Conservation (phyloP, 768 basidiomycete genomes). For the Fibroporia radiculosa region DNA sequence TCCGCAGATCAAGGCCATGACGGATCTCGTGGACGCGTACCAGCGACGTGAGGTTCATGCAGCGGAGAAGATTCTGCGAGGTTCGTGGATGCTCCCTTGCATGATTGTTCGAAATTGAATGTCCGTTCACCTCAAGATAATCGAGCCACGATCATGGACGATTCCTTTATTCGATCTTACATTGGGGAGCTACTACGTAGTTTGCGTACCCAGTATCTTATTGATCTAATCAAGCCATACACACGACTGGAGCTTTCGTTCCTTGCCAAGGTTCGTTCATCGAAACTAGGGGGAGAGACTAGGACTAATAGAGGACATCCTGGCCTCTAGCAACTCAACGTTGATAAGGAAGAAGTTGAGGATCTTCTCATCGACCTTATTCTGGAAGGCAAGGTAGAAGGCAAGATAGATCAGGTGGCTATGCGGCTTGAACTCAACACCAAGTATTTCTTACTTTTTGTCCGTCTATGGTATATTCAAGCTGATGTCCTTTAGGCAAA, state of each 20-base stretch:
- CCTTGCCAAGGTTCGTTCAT: slow-evolving; percentile 67
- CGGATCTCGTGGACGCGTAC: slow-evolving; percentile 93
- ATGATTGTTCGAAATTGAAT: background rate
- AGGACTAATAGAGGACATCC: background rate
- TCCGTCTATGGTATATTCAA: too few species aligned
- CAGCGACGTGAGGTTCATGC: slow-evolving; percentile 93
- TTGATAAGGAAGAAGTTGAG: slow-evolving; percentile 87
- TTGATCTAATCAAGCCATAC: slow-evolving; percentile 97
- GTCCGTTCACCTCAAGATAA: slow-evolving; percentile 53
- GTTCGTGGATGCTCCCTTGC: slow-evolving; percentile 29
- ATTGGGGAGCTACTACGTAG: slow-evolving; percentile 95
- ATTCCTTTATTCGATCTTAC: slow-evolving; percentile 89
- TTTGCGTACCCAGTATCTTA: slow-evolving; percentile 91
- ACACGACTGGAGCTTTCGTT: slow-evolving; percentile 89
- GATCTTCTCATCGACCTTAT: slow-evolving; percentile 91
- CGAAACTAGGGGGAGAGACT: background rate
- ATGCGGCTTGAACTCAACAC: slow-evolving; percentile 88
- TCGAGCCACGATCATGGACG: slow-evolving; percentile 91
- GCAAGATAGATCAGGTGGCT: slow-evolving; percentile 92
- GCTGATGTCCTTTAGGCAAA: slow-evolving; percentile 46
- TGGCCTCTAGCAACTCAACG: slow-evolving; percentile 77
- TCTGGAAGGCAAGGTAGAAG: slow-evolving; percentile 94
- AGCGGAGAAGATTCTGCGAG: slow-evolving; percentile 93
- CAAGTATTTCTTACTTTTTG: slow-evolving; percentile 44
- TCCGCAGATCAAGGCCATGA: slow-evolving; percentile 97